Percentiles rank a stretch among this genome's conserved stretches.
Conservation (phyloP, 352 stramenopile genomes). For the Phytophthora multivora region DNA sequence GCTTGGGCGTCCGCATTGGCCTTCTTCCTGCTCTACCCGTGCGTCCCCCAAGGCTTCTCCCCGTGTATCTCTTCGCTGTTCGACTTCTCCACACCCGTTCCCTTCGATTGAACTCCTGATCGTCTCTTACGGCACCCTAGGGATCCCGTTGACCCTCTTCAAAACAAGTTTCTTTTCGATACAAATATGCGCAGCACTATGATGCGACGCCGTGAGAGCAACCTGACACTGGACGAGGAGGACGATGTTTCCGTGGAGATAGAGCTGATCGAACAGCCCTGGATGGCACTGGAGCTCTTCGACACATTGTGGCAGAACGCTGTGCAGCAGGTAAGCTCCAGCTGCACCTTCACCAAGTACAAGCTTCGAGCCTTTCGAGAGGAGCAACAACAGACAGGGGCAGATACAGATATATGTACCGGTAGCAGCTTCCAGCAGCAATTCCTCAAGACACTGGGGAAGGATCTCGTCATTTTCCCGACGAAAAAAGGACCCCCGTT, state of each 20-base stretch:
- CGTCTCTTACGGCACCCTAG: background rate
- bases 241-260: slow-evolving; percentile 40
- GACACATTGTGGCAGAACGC: slow-evolving; percentile 65
- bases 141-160: background rate
- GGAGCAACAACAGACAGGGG: background rate
- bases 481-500: slow-evolving; percentile 30
- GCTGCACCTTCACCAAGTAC: slow-evolving; percentile 60
- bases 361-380: slow-evolving; percentile 1
- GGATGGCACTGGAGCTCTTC: slow-evolving; percentile 73
- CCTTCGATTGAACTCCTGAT: background rate
- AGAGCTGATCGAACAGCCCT: slow-evolving; percentile 43
- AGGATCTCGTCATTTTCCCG: slow-evolving; percentile 65
- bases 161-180: background rate
- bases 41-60: background rate
- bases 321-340: slow-evolving; percentile 56
- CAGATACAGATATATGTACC: background rate
- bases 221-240: slow-evolving; percentile 73
- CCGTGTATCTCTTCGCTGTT: background rate
- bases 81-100: background rate
- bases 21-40: background rate
- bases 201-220: slow-evolving; percentile 64
- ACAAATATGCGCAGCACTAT: slow-evolving; percentile 34
- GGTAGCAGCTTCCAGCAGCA: slow-evolving; percentile 51
- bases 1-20: background rate
- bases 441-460: slow-evolving; percentile 51